These are phyloP conservation scores for Venturia effusa DNA, from an alignment of 2,329 filamentous ascomycete species.

Conservation along the genomic window DNA sequence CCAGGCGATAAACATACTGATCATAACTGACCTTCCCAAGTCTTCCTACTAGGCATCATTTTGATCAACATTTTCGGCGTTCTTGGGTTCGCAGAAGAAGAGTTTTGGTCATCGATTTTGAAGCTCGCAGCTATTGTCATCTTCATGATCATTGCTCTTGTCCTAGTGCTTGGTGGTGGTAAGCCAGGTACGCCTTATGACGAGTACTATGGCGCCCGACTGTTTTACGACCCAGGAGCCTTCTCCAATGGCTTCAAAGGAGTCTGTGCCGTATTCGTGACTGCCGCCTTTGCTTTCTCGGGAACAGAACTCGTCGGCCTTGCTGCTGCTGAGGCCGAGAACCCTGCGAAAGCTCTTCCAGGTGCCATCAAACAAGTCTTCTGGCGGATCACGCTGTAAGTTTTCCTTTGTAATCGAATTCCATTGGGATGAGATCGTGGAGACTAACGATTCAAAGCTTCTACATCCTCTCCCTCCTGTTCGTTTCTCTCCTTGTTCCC, in stretches of 20 bases:
- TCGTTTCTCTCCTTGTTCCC: constrained; percentile 12
- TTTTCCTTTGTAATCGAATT: not conserved
- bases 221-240: constrained; percentile 43
- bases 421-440: not conserved
- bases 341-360: constrained; percentile 31
- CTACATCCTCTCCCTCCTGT: constrained; percentile 12
- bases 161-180: constrained; percentile 12
- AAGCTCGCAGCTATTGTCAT: constrained; percentile 26
- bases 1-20: constrained; percentile 14
- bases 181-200: constrained; percentile 13
- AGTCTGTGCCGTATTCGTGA: constrained; percentile 68
- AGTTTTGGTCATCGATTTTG: constrained; percentile 27
- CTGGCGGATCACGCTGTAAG: constrained; percentile 13
- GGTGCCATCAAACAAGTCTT: constrained; percentile 14
- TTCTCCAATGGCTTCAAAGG: constrained; percentile 71
- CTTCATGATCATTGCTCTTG: constrained; percentile 23
- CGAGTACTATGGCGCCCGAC: constrained; percentile 11
- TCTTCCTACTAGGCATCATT: constrained; percentile 43
- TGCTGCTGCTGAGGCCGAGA: constrained; percentile 46
- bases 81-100: constrained; percentile 43
- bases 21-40: constrained; percentile 12
- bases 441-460: not conserved
- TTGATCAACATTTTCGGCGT: constrained; percentile 47
- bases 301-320: constrained; percentile 58
- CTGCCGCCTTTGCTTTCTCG: constrained; percentile 58